A percentile compares a stretch with the other conserved stretches of the same genome.
Evolutionary conservation across 768 basidiomycete species (phyloP).

Genomic region (Kwoniella sp.): DNA sequence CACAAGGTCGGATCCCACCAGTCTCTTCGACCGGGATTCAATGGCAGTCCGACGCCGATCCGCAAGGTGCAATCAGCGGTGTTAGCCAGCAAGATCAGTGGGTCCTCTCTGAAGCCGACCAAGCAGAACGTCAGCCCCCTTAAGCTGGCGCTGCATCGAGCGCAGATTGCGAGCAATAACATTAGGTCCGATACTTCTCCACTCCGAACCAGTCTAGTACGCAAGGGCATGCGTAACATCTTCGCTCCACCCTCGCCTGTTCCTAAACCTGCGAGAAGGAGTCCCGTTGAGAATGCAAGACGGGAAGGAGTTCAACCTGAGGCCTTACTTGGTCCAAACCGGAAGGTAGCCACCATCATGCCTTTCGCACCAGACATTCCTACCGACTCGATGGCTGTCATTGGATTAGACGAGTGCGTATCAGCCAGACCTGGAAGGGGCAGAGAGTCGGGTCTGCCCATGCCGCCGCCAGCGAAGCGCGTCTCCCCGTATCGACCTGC

Average conservation of each 20-base stretch:
- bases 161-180: constrained; percentile 17
- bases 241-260: constrained; percentile 37
- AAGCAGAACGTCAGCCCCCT: constrained; percentile 33
- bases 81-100: constrained; percentile 23
- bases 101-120: constrained; percentile 19
- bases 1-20: constrained; percentile 18
- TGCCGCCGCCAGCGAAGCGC: constrained; percentile 15
- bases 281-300: neutral
- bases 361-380: constrained; percentile 20
- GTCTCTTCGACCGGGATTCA: constrained; percentile 18
- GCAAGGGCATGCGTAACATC: constrained; percentile 39
- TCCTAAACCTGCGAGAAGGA: constrained; percentile 1
- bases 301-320: too few species aligned
- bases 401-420: too few species aligned
- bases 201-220: constrained; percentile 26
- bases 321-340: too few species aligned
- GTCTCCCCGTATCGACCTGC: constrained; percentile 19
- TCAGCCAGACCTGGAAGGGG: too few species aligned
- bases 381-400: constrained; percentile 11
- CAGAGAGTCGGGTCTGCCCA: constrained; percentile 36
- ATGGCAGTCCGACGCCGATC: constrained; percentile 43
- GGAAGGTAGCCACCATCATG: too few species aligned
- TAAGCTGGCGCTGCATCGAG: constrained; percentile 38
- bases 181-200: constrained; percentile 1
- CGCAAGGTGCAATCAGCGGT: constrained; percentile 31